Evolutionary conservation across 2,329 filamentous ascomycete genomes (phyloP), one percentile per base, ranked within the genome.

Genomic region (Neonectria faginata): DNA sequence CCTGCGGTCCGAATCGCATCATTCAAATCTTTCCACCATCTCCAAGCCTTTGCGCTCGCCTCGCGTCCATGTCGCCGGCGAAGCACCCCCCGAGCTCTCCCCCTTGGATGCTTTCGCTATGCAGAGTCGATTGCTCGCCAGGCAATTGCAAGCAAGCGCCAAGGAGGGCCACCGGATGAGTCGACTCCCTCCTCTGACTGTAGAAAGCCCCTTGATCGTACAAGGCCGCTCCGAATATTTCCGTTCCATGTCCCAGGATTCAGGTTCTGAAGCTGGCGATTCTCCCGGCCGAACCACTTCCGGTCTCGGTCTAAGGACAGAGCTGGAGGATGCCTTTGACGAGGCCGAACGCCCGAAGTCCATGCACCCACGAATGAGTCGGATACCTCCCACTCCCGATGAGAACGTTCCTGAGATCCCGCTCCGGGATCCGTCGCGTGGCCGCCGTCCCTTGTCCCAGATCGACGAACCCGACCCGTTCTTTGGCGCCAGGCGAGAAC

Each of bases 71-170:
- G 85, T 92, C 62, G 91, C 91, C 62, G 92, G 92, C 66, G 92
- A 95, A 72, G 87, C 92, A 1, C 95, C 96, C 20, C 96, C 96
- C 5, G 92, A 96, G 57, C 85, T 98, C 61, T 98, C 96, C 8
- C 96, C 96, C 11, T 87, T 99, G 69, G 96, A 99, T 84, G 95
- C 95, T 52, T 97, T 99, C 77, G 95, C 95, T 22, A 86, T 95
- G 67, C 95, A 98, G 76, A 97, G 94, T 73, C 91, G 95, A 62
- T 82, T 97, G 72, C 86, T 99, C 56, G 94, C 94, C 42, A 92
- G 89, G 80, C 92, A 97, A 79, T 88, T 99, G 66, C 91, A 97
- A 78, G 91, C 96, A 71, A 90, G 88, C 68, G 87, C 88, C 74
- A 89, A 88, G 75, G 87, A 88, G 67, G 94, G 92, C 54, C 89